Conservation (phyloP, 2,329 filamentous ascomycete genomes). For the Diaporthe ampelina region DNA sequence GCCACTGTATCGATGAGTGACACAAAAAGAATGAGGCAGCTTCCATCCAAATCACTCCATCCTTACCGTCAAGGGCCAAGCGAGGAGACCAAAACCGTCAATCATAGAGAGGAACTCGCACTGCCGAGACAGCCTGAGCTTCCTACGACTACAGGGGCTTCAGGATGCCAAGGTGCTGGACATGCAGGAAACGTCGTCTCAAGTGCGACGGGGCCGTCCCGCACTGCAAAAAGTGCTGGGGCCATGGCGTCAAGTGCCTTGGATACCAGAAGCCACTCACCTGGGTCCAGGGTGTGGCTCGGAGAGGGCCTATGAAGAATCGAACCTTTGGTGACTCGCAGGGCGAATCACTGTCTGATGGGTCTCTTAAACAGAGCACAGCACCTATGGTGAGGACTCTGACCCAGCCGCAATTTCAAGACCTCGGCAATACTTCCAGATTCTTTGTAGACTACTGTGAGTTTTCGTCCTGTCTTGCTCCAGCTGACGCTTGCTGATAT, state of each 20-base stretch:
- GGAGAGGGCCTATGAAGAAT: conserved; percentile 8
- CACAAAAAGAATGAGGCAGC: not conserved
- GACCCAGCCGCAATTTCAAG: not conserved
- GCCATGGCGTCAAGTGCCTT: conserved; percentile 8
- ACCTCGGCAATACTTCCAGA: conserved; percentile 1
- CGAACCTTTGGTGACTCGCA: not conserved
- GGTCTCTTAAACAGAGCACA: not conserved
- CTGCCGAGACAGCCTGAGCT: not conserved
- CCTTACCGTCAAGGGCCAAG: not conserved
- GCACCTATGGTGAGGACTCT: not conserved
- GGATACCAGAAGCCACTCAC: conserved; percentile 16
- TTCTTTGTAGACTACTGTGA: conserved; percentile 20
- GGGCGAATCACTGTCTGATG: not conserved
- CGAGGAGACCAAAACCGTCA: not conserved
- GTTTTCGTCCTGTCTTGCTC: not conserved
- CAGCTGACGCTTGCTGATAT: not conserved
- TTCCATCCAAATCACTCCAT: not conserved
- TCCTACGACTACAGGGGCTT: not conserved
- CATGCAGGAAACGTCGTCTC: conserved; percentile 5
- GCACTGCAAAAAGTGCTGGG: conserved; percentile 15
- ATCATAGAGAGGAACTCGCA: not conserved
- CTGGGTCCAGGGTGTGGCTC: conserved; percentile 9
- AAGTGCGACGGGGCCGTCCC: conserved; percentile 3
- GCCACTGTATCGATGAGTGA: not conserved
- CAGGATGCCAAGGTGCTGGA: conserved; percentile 9